Conservation (phyloP, 352 stramenopile species). For the Globisporangium cylindrosporum region DNA sequence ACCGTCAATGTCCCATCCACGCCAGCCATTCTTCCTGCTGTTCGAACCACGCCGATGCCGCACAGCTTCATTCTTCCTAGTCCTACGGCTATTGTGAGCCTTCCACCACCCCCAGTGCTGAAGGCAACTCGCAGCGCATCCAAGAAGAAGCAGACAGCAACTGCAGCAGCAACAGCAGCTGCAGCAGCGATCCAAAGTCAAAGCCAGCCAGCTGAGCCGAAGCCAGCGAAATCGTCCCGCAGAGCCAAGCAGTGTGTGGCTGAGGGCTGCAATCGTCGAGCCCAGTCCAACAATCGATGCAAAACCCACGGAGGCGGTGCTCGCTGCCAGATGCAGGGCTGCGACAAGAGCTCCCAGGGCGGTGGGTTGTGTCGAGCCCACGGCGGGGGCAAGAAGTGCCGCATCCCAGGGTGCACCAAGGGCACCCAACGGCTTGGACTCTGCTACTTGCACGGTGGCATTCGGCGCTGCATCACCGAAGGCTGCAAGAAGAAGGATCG, state of each 20-base stretch:
- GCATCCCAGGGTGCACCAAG: slow-evolving; percentile 63
- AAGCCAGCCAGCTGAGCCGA: slow-evolving; percentile 4
- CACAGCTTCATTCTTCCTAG: slow-evolving; percentile 24
- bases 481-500: slow-evolving; percentile 83
- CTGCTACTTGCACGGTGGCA: slow-evolving; percentile 80
- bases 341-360: slow-evolving; percentile 77
- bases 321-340: slow-evolving; percentile 63
- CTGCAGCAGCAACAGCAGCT: not conserved
- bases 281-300: slow-evolving; percentile 79
- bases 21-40: slow-evolving; percentile 10
- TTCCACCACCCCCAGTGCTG: not conserved
- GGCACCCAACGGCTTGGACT: slow-evolving; percentile 72
- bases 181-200: too few species aligned
- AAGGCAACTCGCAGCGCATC: slow-evolving; percentile 1
- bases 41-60: slow-evolving; percentile 28
- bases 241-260: slow-evolving; percentile 68
- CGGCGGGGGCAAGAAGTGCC: slow-evolving; percentile 73
- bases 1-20: slow-evolving; percentile 3
- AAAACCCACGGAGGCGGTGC: slow-evolving; percentile 80
- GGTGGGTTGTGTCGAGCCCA: slow-evolving; percentile 62
- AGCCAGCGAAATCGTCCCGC: slow-evolving; percentile 18
- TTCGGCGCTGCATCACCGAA: slow-evolving; percentile 66
- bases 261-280: slow-evolving; percentile 54
- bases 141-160: not conserved
- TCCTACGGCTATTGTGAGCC: slow-evolving; percentile 8